phyloP scores from a whole-genome alignment of 2,329 filamentous ascomycete genomes.

The Aureobasidium zeae region DNA sequence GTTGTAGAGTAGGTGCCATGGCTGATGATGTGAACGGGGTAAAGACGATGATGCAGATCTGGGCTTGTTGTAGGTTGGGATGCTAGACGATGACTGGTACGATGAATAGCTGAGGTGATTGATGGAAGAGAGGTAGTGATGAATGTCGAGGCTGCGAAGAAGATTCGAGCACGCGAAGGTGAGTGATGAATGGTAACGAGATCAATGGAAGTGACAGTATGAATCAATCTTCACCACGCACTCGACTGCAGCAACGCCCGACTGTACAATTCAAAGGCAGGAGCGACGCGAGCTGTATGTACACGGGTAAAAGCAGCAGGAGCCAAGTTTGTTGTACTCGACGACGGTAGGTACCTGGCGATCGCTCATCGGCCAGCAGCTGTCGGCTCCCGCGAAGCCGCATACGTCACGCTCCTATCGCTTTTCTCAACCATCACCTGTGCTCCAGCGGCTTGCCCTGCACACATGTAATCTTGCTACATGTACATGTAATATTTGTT shows the following conservation, averaged over 20 bases:
- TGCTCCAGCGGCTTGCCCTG: conserved; percentile 1
- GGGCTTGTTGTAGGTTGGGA: background rate
- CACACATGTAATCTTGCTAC: background rate
- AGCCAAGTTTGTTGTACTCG: conserved; percentile 12
- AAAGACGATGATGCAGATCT: background rate
- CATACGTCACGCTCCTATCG: conserved; percentile 11
- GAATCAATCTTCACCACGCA: too few species aligned
- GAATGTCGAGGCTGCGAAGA: background rate
- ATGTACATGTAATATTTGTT: too few species aligned
- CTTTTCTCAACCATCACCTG: conserved; percentile 13
- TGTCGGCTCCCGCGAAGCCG: conserved; percentile 1
- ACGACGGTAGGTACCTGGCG: conserved; percentile 3
- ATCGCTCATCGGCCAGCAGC: conserved; percentile 1
- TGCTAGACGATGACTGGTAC: background rate
- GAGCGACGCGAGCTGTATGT: conserved; percentile 3
- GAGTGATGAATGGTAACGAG: background rate
- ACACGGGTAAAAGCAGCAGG: conserved; percentile 11
- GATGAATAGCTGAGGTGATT: conserved; percentile 5
- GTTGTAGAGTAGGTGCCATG: conserved; percentile 31
- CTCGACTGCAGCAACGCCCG: too few species aligned
- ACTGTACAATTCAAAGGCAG: conserved; percentile 5
- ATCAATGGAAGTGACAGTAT: background rate
- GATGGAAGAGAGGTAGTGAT: background rate
- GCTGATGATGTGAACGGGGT: conserved; percentile 7
- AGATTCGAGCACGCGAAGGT: conserved; percentile 6